A percentile compares a stretch with the other conserved stretches of the same genome.
Conservation (phyloP, 164 flowering plant genomes). For the Kalanchoe fedtschenkoi region DNA sequence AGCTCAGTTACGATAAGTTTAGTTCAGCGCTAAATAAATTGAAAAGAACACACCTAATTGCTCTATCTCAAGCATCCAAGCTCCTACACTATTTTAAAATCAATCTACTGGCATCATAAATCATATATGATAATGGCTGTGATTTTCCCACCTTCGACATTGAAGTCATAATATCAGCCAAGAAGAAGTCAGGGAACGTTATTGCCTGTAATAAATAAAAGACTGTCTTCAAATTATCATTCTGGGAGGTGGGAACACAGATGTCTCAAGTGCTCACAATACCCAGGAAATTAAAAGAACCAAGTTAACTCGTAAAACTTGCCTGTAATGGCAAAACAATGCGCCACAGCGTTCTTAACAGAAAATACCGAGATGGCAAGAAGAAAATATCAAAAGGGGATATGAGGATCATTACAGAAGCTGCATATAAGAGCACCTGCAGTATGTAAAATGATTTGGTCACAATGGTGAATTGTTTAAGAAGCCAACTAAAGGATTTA, state of each 20-base stretch:
- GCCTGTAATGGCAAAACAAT: conserved; percentile 86
- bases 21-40: too few species aligned
- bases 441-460: conserved; percentile 6
- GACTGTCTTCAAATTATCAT: too few species aligned
- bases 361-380: conserved; percentile 76
- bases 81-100: neutral
- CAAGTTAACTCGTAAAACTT: neutral
- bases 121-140: neutral
- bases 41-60: too few species aligned
- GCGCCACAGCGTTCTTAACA: conserved; percentile 82
- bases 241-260: too few species aligned
- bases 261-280: too few species aligned
- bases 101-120: neutral
- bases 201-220: conserved; percentile 51
- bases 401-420: conserved; percentile 52
- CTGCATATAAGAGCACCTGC: conserved; percentile 84
- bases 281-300: too few species aligned
- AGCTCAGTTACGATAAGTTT: too few species aligned
- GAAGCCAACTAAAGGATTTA: too few species aligned
- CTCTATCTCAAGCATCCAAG: too few species aligned
- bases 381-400: conserved; percentile 93
- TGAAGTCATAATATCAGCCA: conserved; percentile 96
- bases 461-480: neutral
- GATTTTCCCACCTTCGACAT: conserved; percentile 70
- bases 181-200: conserved; percentile 82